Evolutionary conservation across 2,329 filamentous ascomycete genomes (phyloP).

Genomic region (Helotiales sp.): DNA sequence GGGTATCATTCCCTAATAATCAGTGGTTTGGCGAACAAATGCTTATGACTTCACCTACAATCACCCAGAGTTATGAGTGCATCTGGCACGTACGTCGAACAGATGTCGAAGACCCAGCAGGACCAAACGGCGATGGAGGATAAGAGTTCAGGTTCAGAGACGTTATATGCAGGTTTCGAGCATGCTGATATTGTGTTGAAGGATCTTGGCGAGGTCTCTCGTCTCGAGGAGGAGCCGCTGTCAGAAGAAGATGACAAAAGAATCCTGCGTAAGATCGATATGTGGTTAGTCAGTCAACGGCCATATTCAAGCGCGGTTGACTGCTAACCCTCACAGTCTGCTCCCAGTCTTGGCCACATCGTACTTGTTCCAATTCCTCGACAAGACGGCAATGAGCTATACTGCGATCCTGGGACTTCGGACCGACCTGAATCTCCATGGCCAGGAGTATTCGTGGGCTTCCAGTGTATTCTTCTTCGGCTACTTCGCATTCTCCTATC

Average conservation of each 20-base stretch:
- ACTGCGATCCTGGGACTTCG: constrained; percentile 57
- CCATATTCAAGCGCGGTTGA: not conserved
- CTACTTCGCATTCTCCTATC: constrained; percentile 37
- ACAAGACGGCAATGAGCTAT: constrained; percentile 49
- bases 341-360: constrained; percentile 17
- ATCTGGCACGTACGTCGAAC: no score
- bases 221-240: not conserved
- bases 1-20: no score
- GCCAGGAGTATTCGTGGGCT: constrained; percentile 50
- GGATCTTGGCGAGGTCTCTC: not conserved
- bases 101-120: not conserved
- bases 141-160: not conserved
- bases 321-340: not conserved
- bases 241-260: constrained; percentile 6
- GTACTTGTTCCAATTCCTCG: constrained; percentile 23
- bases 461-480: constrained; percentile 28
- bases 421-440: constrained; percentile 38
- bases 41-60: no score
- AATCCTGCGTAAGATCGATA: constrained; percentile 15
- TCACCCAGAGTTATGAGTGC: no score
- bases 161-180: not conserved
- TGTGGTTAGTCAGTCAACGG: not conserved
- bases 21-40: no score
- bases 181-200: not conserved
- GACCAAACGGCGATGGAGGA: not conserved